Conservation (phyloP, 2,329 filamentous ascomycete genomes). For the Trichoderma sp. region DNA sequence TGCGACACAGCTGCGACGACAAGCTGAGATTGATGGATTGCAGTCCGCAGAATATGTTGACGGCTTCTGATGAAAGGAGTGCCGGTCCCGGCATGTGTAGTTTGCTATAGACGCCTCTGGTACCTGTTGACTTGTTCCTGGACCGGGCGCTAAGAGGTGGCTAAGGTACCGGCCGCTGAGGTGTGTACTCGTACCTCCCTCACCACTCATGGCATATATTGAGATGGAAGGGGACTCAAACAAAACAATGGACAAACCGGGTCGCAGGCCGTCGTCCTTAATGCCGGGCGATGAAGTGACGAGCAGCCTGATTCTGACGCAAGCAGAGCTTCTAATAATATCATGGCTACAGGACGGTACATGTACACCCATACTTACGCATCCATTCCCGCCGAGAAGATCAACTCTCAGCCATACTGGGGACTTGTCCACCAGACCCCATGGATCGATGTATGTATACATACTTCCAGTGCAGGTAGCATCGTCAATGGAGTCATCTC, state of each 20-base stretch:
- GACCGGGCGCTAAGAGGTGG: conserved; percentile 4
- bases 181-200: not conserved
- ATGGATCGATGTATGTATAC: not conserved
- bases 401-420: not conserved
- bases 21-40: not conserved
- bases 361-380: not conserved
- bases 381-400: not conserved
- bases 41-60: not conserved
- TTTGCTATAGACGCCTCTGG: not conserved
- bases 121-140: not conserved
- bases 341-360: not conserved
- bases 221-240: not conserved
- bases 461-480: not conserved
- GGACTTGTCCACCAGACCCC: not conserved
- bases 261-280: not conserved
- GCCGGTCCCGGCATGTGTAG: not conserved
- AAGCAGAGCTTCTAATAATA: not conserved
- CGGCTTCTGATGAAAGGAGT: conserved; percentile 6
- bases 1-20: not conserved
- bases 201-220: not conserved
- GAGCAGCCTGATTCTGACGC: not conserved
- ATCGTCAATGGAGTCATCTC: not conserved
- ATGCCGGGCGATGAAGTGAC: not conserved
- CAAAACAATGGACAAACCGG: not conserved
- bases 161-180: not conserved